phyloP scores from a whole-genome alignment of 805 yeast genomes.

The Sporopachydermia quercuum region DNA sequence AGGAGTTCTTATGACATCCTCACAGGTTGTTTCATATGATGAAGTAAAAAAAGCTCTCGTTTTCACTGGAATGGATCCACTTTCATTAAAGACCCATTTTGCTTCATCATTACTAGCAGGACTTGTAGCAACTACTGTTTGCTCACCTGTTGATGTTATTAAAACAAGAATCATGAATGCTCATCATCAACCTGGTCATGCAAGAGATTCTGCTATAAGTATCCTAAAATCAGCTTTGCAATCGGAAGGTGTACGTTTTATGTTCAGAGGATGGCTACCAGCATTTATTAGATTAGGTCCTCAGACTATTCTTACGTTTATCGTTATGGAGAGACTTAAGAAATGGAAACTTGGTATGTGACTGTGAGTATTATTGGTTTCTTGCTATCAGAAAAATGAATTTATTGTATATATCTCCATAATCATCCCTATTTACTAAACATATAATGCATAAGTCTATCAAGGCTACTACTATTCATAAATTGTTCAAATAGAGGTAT shows the following conservation, averaged over 20 bases:
- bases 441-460: no score
- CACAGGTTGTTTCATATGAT: conserved; percentile 82
- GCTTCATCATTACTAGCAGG: conserved; percentile 72
- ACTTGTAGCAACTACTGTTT: conserved; percentile 77
- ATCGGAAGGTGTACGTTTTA: conserved; percentile 60
- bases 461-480: no score
- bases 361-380: no score
- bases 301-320: conserved; percentile 52
- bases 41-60: conserved; percentile 51
- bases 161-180: conserved; percentile 80
- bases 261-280: conserved; percentile 88
- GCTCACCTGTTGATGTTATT: conserved; percentile 86
- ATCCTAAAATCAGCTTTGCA: conserved; percentile 42
- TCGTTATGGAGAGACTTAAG: conserved; percentile 22
- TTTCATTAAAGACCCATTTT: conserved; percentile 58
- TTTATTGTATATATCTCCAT: no score
- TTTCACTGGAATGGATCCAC: conserved; percentile 34
- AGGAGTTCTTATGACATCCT: conserved; percentile 80
- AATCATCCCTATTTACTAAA: no score
- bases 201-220: conserved; percentile 31
- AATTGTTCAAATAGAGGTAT: no score
- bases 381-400: no score
- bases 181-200: conserved; percentile 21
- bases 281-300: conserved; percentile 80
- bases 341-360: conserved; percentile 14